Base-by-base conservation (phyloP, 2,329 filamentous ascomycete genomes). In the Didymella exigua region DNA sequence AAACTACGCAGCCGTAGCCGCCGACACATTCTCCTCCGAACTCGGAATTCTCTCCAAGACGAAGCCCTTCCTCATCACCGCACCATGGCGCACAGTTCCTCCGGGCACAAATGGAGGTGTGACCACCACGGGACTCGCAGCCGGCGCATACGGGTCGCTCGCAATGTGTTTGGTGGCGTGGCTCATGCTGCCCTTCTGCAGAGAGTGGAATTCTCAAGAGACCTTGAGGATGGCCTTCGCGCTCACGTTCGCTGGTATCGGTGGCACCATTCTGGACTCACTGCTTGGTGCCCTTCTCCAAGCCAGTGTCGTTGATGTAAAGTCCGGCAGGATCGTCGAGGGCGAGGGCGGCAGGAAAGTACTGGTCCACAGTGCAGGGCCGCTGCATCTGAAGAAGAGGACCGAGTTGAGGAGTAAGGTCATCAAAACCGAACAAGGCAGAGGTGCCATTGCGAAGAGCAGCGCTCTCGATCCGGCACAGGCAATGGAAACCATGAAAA, bases 11-110 rank as follows among this genome's bases (percentile, higher is more conserved):
- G 90, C 91, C 43, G 92, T 96, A 9, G 87, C 91, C 18, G 91
- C 93, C 44, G 95, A 99, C 74, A 99, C 95, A 0, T 95, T 97
- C 73, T 93, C 90, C 53, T 96, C 92, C 10, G 95, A 99, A 78
- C 86, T 99, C 18, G 95, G 95, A 13, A 99, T 99, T 52, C 81
- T 99, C 11, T 89, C 93, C 6, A 85, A 82, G 55, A 83, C 83
- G 21, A 79, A 85, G 38, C 95, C 95, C 8, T 86, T 93, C 30
- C 84, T 99, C 31, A 93, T 99, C 71, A 97, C 91, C 4, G 93
- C 90, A 13, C 86, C 83, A 14, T 82, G 95, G 68, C 87, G 89
- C 55, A 83, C 85, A 60, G 95, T 98, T 0, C 93, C 95, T 0
- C 88, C 85, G 1, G 95, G 95, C 44, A 98, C 95, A 36, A 99